Evolutionary conservation across 495 filamentous ascomycete genomes (phyloP), one percentile per base, ranked within the genome.

Genomic region (Neurospora cerealis): DNA sequence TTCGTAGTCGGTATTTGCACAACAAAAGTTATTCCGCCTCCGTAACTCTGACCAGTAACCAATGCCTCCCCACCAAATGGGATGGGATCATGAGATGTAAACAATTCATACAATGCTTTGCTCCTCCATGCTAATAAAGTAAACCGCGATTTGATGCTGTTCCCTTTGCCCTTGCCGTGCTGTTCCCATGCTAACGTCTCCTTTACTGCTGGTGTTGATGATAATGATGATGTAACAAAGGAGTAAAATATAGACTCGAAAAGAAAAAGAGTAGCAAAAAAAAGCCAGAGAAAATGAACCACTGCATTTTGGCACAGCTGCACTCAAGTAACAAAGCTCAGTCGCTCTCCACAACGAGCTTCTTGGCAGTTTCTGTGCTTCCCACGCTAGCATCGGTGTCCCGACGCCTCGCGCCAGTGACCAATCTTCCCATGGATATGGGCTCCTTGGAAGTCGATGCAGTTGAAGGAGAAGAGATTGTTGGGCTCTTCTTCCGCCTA

Each of bases 301-400:
- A 32, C 21, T 73, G 60, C 32, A 19, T 21, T 37, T 32, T 7
- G 15, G 41, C 44, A 36, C 42, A 39, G 46, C 42, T 37, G 44
- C 39, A 34, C 21, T 46, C 48, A 48, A 74, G 60, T 9, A 21
- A 70, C 36, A 71, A 74, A 41, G 38, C 34, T 74, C 73, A 80
- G 38, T 81, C 80, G 74, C 77, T 78, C 75, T 82, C 79, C 15
- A 83, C 79, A 46, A 79, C n/a, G 28, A 89, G 70, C 78, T 87
- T 88, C 80, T 88, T 88, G 44, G 87, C 87, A 62, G 87, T 89
- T 44, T 88, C 87, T 5, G 85, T 87, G 74, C 86, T 88, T 62
- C 83, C 83, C 19, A 86, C 83, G 60, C 85, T 87, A 2, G 83
- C 84, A 73, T 87, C 86, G 0, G 87, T 88, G 73, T 85, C 83